Conservation (phyloP, 2,329 filamentous ascomycete genomes). For the Aspergillus versicolor region DNA sequence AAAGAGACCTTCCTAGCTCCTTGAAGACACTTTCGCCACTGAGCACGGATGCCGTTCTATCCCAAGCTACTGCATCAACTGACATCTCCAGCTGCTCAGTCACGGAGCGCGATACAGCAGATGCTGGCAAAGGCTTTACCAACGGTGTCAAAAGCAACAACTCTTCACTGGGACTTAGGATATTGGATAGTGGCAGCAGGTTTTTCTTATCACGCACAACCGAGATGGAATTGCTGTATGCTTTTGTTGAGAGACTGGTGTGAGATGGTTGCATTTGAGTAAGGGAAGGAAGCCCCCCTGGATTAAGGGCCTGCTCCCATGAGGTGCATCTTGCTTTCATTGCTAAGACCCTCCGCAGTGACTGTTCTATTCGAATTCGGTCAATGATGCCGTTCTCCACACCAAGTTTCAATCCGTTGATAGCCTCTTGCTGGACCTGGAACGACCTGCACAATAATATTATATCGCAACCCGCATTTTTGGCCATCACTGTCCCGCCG, state of each 20-base stretch:
- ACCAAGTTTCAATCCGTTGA: slow-evolving; percentile 83
- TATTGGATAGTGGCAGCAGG: slow-evolving; percentile 76
- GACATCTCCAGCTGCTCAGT: slow-evolving; percentile 52
- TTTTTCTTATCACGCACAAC: slow-evolving; percentile 88
- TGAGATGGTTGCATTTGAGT: slow-evolving; percentile 81
- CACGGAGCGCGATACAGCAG: slow-evolving; percentile 70
- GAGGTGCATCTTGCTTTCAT: slow-evolving; percentile 84
- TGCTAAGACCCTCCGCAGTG: slow-evolving; percentile 71
- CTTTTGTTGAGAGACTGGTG: slow-evolving; percentile 74
- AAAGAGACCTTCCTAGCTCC: slow-evolving; percentile 83
- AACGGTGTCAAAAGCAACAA: slow-evolving; percentile 84
- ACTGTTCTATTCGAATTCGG: slow-evolving; percentile 74
- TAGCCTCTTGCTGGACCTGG: slow-evolving; percentile 84
- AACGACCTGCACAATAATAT: slow-evolving; percentile 86
- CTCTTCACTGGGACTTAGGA: slow-evolving; percentile 81
- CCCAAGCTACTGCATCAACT: slow-evolving; percentile 56
- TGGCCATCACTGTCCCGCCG: slow-evolving; percentile 94
- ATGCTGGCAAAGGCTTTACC: slow-evolving; percentile 89
- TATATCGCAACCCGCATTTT: slow-evolving; percentile 92
- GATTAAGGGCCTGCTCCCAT: slow-evolving; percentile 89
- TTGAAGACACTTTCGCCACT: slow-evolving; percentile 91
- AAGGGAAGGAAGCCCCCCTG: slow-evolving; percentile 72
- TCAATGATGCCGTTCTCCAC: slow-evolving; percentile 89
- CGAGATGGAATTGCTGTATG: slow-evolving; percentile 90
- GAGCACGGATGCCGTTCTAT: slow-evolving; percentile 67